A percentile compares a stretch with the other conserved stretches of the same genome.
Evolutionary conservation across 2,329 filamentous ascomycete species (phyloP).

Genomic region (Huntiella savannae): DNA sequence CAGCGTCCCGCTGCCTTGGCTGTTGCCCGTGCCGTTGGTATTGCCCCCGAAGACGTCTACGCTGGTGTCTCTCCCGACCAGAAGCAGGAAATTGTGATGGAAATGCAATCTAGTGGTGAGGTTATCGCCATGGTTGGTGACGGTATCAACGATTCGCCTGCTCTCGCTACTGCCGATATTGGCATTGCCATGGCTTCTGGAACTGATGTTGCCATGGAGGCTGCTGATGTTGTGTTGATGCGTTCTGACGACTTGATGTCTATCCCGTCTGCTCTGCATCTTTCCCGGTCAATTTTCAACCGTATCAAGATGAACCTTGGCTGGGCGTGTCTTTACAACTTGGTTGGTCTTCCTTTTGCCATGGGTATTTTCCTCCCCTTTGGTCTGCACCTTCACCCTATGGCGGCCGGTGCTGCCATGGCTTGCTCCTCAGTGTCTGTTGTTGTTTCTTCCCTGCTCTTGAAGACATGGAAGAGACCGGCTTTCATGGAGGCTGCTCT

Average conservation of each 20-base stretch:
- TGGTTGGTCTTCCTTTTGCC: slow-evolving; percentile 79
- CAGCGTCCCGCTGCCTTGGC: slow-evolving; percentile 67
- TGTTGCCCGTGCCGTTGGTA: slow-evolving; percentile 68
- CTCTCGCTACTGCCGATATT: slow-evolving; percentile 76
- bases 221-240: slow-evolving; percentile 92
- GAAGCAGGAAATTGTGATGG: slow-evolving; percentile 69
- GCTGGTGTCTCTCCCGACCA: slow-evolving; percentile 80
- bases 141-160: slow-evolving; percentile 95
- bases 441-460: slow-evolving; percentile 60
- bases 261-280: slow-evolving; percentile 69
- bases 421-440: slow-evolving; percentile 79
- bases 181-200: slow-evolving; percentile 85
- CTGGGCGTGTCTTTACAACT: slow-evolving; percentile 88
- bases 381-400: slow-evolving; percentile 72
- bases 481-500: slow-evolving; percentile 64
- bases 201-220: slow-evolving; percentile 95
- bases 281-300: slow-evolving; percentile 68
- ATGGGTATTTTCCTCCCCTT: slow-evolving; percentile 93
- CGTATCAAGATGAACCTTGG: slow-evolving; percentile 86
- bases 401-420: slow-evolving; percentile 92
- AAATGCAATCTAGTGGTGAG: slow-evolving; percentile 55
- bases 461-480: slow-evolving; percentile 75
- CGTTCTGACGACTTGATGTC: slow-evolving; percentile 76
- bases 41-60: slow-evolving; percentile 54
- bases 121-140: slow-evolving; percentile 93